Conservation (phyloP, 2,329 filamentous ascomycete species). For the Verticillium alfalfae region DNA sequence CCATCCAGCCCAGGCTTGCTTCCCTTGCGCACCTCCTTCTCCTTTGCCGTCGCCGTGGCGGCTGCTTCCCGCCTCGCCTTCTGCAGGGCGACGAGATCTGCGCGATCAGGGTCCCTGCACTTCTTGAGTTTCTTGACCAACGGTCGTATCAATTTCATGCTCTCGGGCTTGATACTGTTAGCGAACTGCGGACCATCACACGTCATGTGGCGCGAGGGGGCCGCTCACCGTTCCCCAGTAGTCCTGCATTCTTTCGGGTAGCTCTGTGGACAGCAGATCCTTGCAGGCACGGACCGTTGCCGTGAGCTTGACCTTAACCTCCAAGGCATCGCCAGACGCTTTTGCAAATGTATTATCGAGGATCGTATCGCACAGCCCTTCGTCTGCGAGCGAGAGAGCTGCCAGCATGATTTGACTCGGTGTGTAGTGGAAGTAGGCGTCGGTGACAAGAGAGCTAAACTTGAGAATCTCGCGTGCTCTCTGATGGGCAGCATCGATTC, state of each 20-base stretch:
- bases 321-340: slow-evolving; percentile 8
- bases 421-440: slow-evolving; percentile 95
- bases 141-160: slow-evolving; percentile 45
- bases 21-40: slow-evolving; percentile 26
- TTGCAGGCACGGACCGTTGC: slow-evolving; percentile 43
- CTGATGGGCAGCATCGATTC: slow-evolving; percentile 60
- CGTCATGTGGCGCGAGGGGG: background rate
- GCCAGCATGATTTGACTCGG: slow-evolving; percentile 92
- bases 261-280: slow-evolving; percentile 50
- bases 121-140: slow-evolving; percentile 65
- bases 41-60: slow-evolving; percentile 3
- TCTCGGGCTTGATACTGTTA: slow-evolving; percentile 36
- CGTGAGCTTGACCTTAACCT: slow-evolving; percentile 42
- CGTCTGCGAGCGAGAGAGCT: slow-evolving; percentile 70
- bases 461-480: slow-evolving; percentile 69
- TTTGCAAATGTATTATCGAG: slow-evolving; percentile 29
- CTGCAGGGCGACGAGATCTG: slow-evolving; percentile 65
- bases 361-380: slow-evolving; percentile 48
- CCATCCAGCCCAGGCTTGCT: slow-evolving; percentile 9
- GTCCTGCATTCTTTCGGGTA: slow-evolving; percentile 47
- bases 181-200: background rate
- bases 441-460: slow-evolving; percentile 77
- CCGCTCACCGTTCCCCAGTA: slow-evolving; percentile 48
- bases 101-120: slow-evolving; percentile 69
- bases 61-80: slow-evolving; percentile 54